Evolutionary conservation across 192 early-diverging fungal species (phyloP), one percentile per base, ranked within the genome.

Genomic region (Lunasporangiospora selenospora): DNA sequence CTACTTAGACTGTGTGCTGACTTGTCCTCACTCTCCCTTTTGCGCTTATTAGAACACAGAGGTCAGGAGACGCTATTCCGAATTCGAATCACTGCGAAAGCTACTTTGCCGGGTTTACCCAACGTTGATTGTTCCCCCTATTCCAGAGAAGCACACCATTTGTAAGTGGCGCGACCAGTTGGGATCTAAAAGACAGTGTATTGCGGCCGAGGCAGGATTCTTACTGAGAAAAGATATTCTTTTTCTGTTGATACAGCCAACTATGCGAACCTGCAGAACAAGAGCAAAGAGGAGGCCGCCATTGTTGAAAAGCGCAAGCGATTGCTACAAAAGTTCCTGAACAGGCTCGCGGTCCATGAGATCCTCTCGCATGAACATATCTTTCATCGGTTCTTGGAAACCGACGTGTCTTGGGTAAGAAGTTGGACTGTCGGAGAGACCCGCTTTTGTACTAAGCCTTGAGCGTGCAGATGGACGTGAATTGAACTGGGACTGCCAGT

Each of bases 81-180:
- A 99, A 75, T 99, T 99, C 60, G 96, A 97, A 73, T 88, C 93
- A 3, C 81, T 99, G 40, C 82, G 95, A 54, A 90, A 83, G 46
- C 75, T 89, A 12, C 81, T 99, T 47, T 80, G 78, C 18, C 80
- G 86, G 36, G 81, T 95, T 50, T 92, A 98, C 70, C 95, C 95
- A 6, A 92, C 90, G 1, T 67, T 92, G 39, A 90, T 97, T 46
- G 87, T 98, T 10, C 95, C 96, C 6, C 96, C 97, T 21, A 96
- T 99, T 62, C 97, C 97, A 18, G 95, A 97, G 58, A 99, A 99
- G 79, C 96, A 99, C 81, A 89, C 93, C 19, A 69, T 99, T 49
- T 81, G 89, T 80, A 86, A 80, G 59, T 85, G 65, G 40, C 77
- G 11, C n/a, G 11, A 13, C n/a, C 12, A 40, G 12, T 11, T n/a